A percentile compares a stretch with the other conserved stretches of the same genome.
Evolutionary conservation across 2,329 filamentous ascomycete species (phyloP).

Genomic region (Sporothrix inflata): DNA sequence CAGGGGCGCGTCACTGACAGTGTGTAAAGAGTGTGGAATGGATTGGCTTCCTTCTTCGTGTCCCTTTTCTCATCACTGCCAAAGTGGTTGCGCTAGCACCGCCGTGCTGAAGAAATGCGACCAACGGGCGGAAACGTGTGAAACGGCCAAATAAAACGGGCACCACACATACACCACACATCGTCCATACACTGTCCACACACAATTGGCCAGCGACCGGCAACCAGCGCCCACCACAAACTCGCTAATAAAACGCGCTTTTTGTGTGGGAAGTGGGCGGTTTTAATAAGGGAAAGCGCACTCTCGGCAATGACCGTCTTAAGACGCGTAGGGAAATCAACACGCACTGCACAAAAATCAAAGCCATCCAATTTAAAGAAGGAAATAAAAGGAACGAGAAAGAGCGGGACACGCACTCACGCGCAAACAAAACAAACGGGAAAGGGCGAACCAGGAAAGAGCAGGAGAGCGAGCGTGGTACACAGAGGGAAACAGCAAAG

Average conservation of each 20-base stretch:
- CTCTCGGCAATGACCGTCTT: neutral
- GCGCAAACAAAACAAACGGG: neutral
- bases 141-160: neutral
- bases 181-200: constrained; percentile 4
- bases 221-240: neutral
- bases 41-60: no score
- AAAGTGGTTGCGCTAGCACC: neutral
- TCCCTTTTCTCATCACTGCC: neutral
- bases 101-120: neutral
- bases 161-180: neutral
- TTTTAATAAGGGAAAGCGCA: neutral
- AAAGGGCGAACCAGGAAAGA: constrained; percentile 7
- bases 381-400: neutral
- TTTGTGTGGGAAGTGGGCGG: neutral
- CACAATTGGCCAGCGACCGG: neutral
- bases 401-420: no score
- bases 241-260: neutral
- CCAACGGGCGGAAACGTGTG: neutral
- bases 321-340: neutral
- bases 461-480: neutral
- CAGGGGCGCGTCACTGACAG: neutral
- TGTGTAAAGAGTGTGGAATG: neutral
- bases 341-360: neutral
- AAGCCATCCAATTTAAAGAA: constrained; percentile 2
- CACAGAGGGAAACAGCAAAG: neutral